Percentiles rank a stretch among this genome's conserved stretches.
Evolutionary conservation across 2,329 filamentous ascomycete genomes (phyloP).

Genomic region (Microcyclosporella mali): DNA sequence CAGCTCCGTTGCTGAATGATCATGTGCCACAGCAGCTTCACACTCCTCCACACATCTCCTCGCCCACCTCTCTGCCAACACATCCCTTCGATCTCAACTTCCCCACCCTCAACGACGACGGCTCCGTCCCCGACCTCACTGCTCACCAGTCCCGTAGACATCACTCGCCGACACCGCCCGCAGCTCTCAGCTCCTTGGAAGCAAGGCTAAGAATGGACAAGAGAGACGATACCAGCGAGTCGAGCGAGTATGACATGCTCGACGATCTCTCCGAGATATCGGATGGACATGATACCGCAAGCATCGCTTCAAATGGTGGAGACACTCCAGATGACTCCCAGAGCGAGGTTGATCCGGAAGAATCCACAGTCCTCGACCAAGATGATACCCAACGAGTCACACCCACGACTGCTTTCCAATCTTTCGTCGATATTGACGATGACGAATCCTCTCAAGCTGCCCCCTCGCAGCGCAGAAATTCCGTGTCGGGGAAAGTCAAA

Average conservation of each 20-base stretch:
- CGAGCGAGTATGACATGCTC: slow-evolving; percentile 28
- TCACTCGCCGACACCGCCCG: slow-evolving; percentile 23
- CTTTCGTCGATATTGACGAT: slow-evolving; percentile 8
- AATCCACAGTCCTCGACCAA: neutral
- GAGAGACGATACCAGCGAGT: slow-evolving; percentile 11
- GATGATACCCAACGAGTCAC: slow-evolving; percentile 5
- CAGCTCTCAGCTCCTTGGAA: slow-evolving; percentile 26
- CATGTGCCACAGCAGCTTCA: slow-evolving; percentile 12
- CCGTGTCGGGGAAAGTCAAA: slow-evolving; percentile 7
- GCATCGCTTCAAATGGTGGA: slow-evolving; percentile 23
- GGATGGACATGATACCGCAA: slow-evolving; percentile 28
- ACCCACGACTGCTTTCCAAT: slow-evolving; percentile 4
- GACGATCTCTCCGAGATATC: slow-evolving; percentile 30
- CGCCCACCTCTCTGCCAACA: slow-evolving; percentile 1
- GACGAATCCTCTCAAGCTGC: neutral
- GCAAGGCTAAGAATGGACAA: slow-evolving; percentile 20
- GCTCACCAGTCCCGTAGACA: slow-evolving; percentile 6
- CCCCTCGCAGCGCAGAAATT: no score
- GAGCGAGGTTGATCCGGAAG: slow-evolving; percentile 16
- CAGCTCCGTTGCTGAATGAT: slow-evolving; percentile 7
- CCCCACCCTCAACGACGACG: slow-evolving; percentile 27
- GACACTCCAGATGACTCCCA: slow-evolving; percentile 17
- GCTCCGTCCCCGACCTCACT: slow-evolving; percentile 23
- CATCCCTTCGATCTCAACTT: slow-evolving; percentile 11
- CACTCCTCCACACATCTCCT: neutral